These are phyloP conservation scores for Haematococcus lacustris DNA, from an alignment of 139 green algal species.

Conservation along the genomic window DNA sequence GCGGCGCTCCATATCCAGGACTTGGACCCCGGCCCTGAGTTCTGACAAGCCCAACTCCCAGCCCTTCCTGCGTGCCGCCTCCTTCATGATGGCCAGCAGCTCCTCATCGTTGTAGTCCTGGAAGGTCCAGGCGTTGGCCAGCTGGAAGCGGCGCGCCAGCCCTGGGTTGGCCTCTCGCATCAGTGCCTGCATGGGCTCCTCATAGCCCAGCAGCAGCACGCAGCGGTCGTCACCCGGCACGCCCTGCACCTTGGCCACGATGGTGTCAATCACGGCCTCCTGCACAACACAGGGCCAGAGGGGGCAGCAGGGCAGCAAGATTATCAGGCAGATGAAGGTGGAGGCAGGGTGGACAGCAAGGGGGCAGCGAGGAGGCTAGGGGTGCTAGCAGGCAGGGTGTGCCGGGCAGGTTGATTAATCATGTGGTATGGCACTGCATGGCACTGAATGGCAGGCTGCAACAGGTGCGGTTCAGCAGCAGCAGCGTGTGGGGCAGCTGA, in stretches of 20 bases:
- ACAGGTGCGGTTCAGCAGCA: no score
- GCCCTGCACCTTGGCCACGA: slow-evolving; percentile 46
- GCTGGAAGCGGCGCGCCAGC: slow-evolving; percentile 40
- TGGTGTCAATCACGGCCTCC: slow-evolving; percentile 35
- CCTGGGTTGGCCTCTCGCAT: slow-evolving; percentile 40
- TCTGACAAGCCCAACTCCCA: slow-evolving; percentile 18
- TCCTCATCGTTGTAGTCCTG: slow-evolving; percentile 39
- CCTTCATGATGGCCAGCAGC: slow-evolving; percentile 29
- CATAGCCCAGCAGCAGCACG: slow-evolving; percentile 48
- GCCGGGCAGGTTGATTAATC: no score
- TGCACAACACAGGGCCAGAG: slow-evolving; percentile 11
- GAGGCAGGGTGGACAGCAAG: no score
- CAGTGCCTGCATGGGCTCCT: slow-evolving; percentile 38
- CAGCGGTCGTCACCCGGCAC: slow-evolving; percentile 44
- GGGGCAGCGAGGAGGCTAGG: no score
- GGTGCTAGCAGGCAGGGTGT: no score
- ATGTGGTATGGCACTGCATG: no score
- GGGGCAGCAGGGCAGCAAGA: no score
- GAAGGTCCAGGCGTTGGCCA: slow-evolving; percentile 6
- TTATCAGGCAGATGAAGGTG: no score
- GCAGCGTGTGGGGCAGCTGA: no score
- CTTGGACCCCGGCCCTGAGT: slow-evolving; percentile 20
- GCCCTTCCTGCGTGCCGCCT: slow-evolving; percentile 12
- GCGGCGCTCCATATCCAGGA: slow-evolving; percentile 23
- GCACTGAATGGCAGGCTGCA: no score